Percentiles rank a stretch among this genome's conserved stretches.
Conservation (phyloP, 2,329 filamentous ascomycete genomes). For the Monosporascus sp. region DNA sequence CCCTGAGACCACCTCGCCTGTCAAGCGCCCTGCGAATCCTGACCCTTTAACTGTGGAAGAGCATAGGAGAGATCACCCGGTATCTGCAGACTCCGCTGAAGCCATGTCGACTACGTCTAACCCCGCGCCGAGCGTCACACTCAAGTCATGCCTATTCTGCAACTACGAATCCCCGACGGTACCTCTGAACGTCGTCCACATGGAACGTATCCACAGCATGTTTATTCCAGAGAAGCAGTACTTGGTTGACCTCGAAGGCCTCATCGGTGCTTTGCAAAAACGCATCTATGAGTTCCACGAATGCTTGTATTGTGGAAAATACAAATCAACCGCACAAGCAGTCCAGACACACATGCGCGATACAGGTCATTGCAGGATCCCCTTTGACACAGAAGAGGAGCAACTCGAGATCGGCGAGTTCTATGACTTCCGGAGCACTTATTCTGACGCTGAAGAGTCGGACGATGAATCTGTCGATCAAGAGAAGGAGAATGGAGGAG, state of each 20-base stretch:
- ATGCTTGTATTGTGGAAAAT: conserved; percentile 83
- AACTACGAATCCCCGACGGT: conserved; percentile 75
- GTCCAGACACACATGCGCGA: conserved; percentile 97
- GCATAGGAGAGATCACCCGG: conserved; percentile 42
- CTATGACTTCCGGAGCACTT: conserved; percentile 95
- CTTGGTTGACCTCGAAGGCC: conserved; percentile 73
- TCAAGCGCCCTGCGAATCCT: conserved; percentile 51
- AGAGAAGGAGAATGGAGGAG: conserved; percentile 50
- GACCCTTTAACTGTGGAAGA: conserved; percentile 34
- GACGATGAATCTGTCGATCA: conserved; percentile 48
- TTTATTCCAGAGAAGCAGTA: conserved; percentile 90
- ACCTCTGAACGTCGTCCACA: conserved; percentile 75
- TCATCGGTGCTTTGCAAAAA: conserved; percentile 71
- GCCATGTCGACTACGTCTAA: conserved; percentile 39
- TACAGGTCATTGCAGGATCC: conserved; percentile 94
- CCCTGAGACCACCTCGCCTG: conserved; percentile 39
- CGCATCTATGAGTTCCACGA: conserved; percentile 77
- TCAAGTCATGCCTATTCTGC: conserved; percentile 78
- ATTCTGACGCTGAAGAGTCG: conserved; percentile 72
- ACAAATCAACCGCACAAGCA: conserved; percentile 71
- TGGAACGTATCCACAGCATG: conserved; percentile 90
- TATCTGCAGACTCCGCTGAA: conserved; percentile 31
- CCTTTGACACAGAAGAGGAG: conserved; percentile 80
- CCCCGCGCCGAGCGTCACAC: conserved; percentile 35
- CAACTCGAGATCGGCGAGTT: conserved; percentile 93